Evolutionary conservation across 768 basidiomycete species (phyloP), one percentile per base, ranked within the genome.

Genomic region (Auriscalpium microsporum): DNA sequence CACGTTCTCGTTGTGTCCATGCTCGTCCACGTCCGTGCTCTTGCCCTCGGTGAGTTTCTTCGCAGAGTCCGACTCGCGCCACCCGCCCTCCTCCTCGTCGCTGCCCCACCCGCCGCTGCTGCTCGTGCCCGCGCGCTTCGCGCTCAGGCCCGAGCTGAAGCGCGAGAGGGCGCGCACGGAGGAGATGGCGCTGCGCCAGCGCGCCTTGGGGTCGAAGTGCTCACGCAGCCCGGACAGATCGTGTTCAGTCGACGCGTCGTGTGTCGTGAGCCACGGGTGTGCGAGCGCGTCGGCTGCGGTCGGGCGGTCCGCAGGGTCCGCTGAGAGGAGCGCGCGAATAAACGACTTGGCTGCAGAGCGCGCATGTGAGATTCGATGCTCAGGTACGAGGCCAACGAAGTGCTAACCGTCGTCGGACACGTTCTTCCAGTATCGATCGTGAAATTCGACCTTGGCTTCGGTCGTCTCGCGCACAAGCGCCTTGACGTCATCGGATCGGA

Each of bases 381-480:
- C 28, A 28, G 58, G 38, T n/a, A 37, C 16, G 23, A 23, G 2
- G 5, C 6, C 19, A 42, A 4, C n/a, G 38, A 14, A n/a, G 19
- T 11, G 65, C 72, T 36, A 45, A 88, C 91, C 91, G 71, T 85
- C 79, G 2, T 73, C 65, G 2, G 89, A 90, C 40, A 95, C 80
- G 56, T 95, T 96, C 69, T 82, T 81, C 96, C 96, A 99, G 59
- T 94, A 99, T 36, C 84, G 78, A 33, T 94, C 90, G 61, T 97
- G 95, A 67, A 99, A 98, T 61, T 88, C 86, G 48, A 97, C 78
- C 62, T 83, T 84, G 0, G 86, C 94, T 38, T 79, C 81, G 0
- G 83, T 86, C n/a, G 91, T 95, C 69, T 98, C 93, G 34, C 81
- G 78, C 51, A 88, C 76, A 38, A 97, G 78, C 48, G 83, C 80